Conservation (phyloP, 768 basidiomycete genomes). For the Tricholoma bakamatsutake region DNA sequence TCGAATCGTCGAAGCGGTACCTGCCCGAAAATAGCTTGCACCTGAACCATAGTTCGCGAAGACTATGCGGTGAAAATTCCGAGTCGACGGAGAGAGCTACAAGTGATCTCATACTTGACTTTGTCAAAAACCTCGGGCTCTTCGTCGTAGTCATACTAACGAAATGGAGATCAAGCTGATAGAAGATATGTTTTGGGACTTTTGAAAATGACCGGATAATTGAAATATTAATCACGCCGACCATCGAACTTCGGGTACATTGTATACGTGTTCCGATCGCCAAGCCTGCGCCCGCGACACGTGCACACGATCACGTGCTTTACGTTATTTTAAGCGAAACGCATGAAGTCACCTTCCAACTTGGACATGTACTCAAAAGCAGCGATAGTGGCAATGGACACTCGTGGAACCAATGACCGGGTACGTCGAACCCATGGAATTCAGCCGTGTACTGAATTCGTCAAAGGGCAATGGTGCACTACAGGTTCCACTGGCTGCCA, state of each 20-base stretch:
- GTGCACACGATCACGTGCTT: not conserved
- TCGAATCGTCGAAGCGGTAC: not conserved
- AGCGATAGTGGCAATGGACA: slow-evolving; percentile 23
- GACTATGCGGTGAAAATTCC: not conserved
- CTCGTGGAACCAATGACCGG: slow-evolving; percentile 45
- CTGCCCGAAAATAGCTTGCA: not conserved
- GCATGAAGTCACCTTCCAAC: too few species aligned
- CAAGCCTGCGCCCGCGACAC: too few species aligned
- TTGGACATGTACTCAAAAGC: not conserved
- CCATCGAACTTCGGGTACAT: too few species aligned
- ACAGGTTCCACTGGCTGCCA: slow-evolving; percentile 44
- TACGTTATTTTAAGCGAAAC: too few species aligned
- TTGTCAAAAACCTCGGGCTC: not conserved
- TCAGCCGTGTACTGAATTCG: not conserved
- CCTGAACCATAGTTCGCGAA: not conserved
- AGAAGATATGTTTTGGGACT: not conserved
- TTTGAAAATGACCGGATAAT: too few species aligned
- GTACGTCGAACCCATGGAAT: slow-evolving; percentile 22
- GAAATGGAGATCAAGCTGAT: too few species aligned
- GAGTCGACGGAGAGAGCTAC: too few species aligned
- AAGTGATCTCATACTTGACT: not conserved
- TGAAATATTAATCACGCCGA: not conserved
- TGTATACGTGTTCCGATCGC: too few species aligned
- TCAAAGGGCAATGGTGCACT: slow-evolving; percentile 50
- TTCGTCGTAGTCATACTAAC: not conserved